Evolutionary conservation across 768 basidiomycete species (phyloP), one percentile per base, ranked within the genome.

Genomic region (Auricularia heimuer): DNA sequence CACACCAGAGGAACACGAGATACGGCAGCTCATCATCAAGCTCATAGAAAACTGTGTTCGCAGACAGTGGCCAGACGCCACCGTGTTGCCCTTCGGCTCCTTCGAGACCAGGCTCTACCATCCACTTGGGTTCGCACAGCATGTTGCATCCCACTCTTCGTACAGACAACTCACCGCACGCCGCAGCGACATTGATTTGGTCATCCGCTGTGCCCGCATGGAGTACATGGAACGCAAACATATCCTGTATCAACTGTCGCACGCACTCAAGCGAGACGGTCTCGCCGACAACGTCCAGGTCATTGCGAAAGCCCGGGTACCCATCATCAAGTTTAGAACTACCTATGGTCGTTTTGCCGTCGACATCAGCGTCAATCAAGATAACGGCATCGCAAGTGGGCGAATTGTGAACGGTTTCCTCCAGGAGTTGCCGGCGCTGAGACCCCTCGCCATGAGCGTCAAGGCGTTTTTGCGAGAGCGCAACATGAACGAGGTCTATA

Each of bases 401-500:
- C 78, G 82, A 54, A 88, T 95, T 65, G 84, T 98, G 71, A 89
- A 88, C 58, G 83, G 86, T 2, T 94, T 95, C 72, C 78, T 96
- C 47, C 78, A 81, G 54, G 79, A 90, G 64, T 80, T 94, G 73
- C 83, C 89, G 24, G 93, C 92, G 0, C 77, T 94, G n/a, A 84
- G 89, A 39, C 84, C 83, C 64, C 85, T 99, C 45, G 86, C 98
- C 44, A 77, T 98, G 73, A 85, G 96, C 67, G 88, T 90, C 68
- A 99, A 98, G 76, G 83, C 89, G 2, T 98, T 97, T 75, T 80
- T 98, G 63, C 83, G 81, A 68, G 93, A 97, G 73, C 81, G 95
- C 47, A 84, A 85, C 35, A 91, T 98, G 93, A 98, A 99, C 74
- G 97, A 98, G 75, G 96, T 98, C n/a, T 98, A 88, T 74, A 90